phyloP scores from a whole-genome alignment of 2,329 filamentous ascomycete species.

The Aspergillus vadensis region DNA sequence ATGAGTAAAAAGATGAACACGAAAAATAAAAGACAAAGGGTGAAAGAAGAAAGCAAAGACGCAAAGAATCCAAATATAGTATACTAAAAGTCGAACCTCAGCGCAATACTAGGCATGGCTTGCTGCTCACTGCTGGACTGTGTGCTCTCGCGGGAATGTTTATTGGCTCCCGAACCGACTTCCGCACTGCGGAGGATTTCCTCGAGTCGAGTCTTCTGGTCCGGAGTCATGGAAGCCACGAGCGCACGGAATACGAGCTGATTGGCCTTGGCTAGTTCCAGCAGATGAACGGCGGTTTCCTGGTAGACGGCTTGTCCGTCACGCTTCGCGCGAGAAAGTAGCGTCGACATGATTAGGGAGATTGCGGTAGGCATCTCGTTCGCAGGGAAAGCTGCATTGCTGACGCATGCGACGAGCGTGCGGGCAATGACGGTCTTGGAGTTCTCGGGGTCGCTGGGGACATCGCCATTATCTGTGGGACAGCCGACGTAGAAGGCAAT shows the following conservation, averaged over 20 bases:
- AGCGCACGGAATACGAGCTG: slow-evolving; percentile 72
- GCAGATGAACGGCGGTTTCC: slow-evolving; percentile 73
- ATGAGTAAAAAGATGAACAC: background rate
- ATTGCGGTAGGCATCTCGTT: slow-evolving; percentile 55
- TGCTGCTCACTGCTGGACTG: slow-evolving; percentile 55
- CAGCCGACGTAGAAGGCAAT: slow-evolving; percentile 68
- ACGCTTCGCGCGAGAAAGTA: slow-evolving; percentile 70
- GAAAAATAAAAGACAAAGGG: background rate
- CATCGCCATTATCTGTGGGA: slow-evolving; percentile 60
- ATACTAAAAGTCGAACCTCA: slow-evolving; percentile 86
- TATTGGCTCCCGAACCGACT: slow-evolving; percentile 40
- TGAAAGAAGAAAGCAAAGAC: background rate
- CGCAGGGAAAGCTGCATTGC: slow-evolving; percentile 39
- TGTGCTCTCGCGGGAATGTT: slow-evolving; percentile 44
- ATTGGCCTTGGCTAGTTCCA: slow-evolving; percentile 79
- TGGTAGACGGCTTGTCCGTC: slow-evolving; percentile 62
- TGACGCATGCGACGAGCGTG: slow-evolving; percentile 73
- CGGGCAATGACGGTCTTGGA: slow-evolving; percentile 71
- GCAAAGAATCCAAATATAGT: background rate
- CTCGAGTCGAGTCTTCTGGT: slow-evolving; percentile 77
- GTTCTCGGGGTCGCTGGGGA: slow-evolving; percentile 67
- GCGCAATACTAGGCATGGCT: slow-evolving; percentile 75
- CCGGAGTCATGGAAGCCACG: slow-evolving; percentile 69
- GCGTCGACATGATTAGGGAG: slow-evolving; percentile 73
- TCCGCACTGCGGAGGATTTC: slow-evolving; percentile 70